phyloP scores from a whole-genome alignment of 2,329 filamentous ascomycete genomes.

The Cryphonectria carpinicola region DNA sequence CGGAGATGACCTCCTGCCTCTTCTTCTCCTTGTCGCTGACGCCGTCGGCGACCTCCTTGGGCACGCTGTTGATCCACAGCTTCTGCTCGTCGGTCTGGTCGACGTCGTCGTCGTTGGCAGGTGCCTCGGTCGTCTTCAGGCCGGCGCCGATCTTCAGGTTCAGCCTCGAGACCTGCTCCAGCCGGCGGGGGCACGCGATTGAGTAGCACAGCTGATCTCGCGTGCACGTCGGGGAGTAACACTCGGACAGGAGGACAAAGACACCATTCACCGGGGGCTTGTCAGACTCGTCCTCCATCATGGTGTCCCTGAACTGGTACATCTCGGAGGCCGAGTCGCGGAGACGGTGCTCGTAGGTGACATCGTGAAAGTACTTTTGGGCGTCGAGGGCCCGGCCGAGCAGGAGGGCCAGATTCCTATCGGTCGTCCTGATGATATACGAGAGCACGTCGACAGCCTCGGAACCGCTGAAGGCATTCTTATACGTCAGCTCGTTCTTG shows the following conservation, averaged over 20 bases:
- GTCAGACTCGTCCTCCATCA: slow-evolving; percentile 81
- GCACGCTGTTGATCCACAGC: slow-evolving; percentile 98
- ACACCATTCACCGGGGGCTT: slow-evolving; percentile 84
- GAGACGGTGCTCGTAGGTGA: slow-evolving; percentile 94
- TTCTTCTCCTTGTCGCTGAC: slow-evolving; percentile 94
- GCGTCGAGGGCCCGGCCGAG: slow-evolving; percentile 91
- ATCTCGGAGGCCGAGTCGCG: slow-evolving; percentile 94
- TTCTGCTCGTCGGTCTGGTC: slow-evolving; percentile 91
- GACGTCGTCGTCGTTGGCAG: slow-evolving; percentile 74
- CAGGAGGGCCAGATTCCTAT: slow-evolving; percentile 89
- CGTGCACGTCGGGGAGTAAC: slow-evolving; percentile 97
- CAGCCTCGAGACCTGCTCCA: slow-evolving; percentile 92
- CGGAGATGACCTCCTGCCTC: slow-evolving; percentile 95
- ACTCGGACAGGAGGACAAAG: slow-evolving; percentile 94
- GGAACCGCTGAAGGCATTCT: slow-evolving; percentile 93
- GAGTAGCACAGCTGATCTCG: slow-evolving; percentile 96
- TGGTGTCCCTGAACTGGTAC: slow-evolving; percentile 93
- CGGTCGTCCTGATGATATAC: slow-evolving; percentile 96
- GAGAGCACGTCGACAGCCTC: slow-evolving; percentile 95
- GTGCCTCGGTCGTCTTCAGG: slow-evolving; percentile 67
- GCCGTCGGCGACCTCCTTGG: slow-evolving; percentile 89
- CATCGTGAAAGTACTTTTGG: slow-evolving; percentile 99
- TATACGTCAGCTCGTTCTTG: slow-evolving; percentile 97
- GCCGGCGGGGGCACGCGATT: slow-evolving; percentile 88
- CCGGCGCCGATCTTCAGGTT: slow-evolving; percentile 93